phyloP scores from a whole-genome alignment of 306 rosid species.

The Alnus glutinosa region DNA sequence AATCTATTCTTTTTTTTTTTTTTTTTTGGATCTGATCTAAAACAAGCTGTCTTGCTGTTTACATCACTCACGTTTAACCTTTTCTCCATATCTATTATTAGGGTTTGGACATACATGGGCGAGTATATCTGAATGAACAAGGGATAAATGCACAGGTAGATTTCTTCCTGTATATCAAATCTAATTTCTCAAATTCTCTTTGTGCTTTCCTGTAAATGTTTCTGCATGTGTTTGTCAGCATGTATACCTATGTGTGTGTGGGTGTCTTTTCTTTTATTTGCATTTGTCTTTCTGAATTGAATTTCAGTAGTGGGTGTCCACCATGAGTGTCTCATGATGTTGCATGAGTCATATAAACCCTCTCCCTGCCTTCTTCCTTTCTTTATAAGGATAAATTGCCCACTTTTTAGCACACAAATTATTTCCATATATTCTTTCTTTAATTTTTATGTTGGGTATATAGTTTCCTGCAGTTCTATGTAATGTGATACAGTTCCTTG shows the following conservation, averaged over 20 bases:
- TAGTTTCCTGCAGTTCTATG: too few species aligned
- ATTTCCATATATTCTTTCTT: too few species aligned
- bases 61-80: background rate
- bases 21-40: background rate
- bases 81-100: constrained; percentile 28
- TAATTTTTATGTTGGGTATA: too few species aligned
- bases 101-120: constrained; percentile 72
- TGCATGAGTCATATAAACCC: background rate
- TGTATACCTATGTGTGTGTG: background rate
- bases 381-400: background rate
- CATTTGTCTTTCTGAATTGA: background rate
- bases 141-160: constrained; percentile 96
- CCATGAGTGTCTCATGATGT: background rate
- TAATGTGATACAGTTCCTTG: too few species aligned
- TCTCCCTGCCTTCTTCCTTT: background rate
- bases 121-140: constrained; percentile 78
- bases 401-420: background rate
- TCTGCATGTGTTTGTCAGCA: background rate
- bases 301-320: background rate
- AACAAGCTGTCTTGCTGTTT: background rate
- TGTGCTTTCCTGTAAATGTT: background rate
- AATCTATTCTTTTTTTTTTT: too few species aligned
- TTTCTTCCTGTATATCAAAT: background rate
- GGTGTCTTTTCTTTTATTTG: background rate
- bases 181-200: background rate